phyloP scores from a whole-genome alignment of 106 monocot genomes.

The Phalaenopsis equestris region DNA sequence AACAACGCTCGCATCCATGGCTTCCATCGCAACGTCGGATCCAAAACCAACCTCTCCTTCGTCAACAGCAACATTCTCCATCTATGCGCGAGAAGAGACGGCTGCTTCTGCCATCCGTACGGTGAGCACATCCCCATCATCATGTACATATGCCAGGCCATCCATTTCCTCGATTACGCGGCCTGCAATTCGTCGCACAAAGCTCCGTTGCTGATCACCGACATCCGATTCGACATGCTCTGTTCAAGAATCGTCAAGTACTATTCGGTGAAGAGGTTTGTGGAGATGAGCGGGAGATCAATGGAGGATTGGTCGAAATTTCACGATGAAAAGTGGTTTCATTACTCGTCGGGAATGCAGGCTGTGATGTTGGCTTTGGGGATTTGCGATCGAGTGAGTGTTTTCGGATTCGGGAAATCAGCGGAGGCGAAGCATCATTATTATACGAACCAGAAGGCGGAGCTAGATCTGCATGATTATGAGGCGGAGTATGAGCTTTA shows the following conservation, averaged over 20 bases:
- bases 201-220: constrained; percentile 42
- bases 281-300: constrained; percentile 25
- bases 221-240: constrained; percentile 49
- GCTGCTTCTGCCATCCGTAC: constrained; percentile 69
- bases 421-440: constrained; percentile 66
- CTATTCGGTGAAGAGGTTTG: constrained; percentile 53
- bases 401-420: constrained; percentile 78
- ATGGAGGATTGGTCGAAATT: constrained; percentile 43
- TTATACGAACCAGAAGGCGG: constrained; percentile 71
- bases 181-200: constrained; percentile 39
- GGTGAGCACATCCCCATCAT: constrained; percentile 43
- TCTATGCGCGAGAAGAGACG: constrained; percentile 27
- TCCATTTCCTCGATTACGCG: constrained; percentile 58
- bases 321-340: constrained; percentile 46
- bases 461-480: constrained; percentile 81
- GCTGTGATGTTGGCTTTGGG: constrained; percentile 65
- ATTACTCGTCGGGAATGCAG: constrained; percentile 80
- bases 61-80: constrained; percentile 83
- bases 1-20: constrained; percentile 54
- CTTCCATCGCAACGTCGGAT: constrained; percentile 37
- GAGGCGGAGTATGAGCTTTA: constrained; percentile 76
- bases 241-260: constrained; percentile 64
- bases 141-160: constrained; percentile 75
- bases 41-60: constrained; percentile 58
- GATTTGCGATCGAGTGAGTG: constrained; percentile 45